Base-by-base conservation (phyloP, 1,139 yeast genomes). In the Yamadazyma membranifaciens region DNA sequence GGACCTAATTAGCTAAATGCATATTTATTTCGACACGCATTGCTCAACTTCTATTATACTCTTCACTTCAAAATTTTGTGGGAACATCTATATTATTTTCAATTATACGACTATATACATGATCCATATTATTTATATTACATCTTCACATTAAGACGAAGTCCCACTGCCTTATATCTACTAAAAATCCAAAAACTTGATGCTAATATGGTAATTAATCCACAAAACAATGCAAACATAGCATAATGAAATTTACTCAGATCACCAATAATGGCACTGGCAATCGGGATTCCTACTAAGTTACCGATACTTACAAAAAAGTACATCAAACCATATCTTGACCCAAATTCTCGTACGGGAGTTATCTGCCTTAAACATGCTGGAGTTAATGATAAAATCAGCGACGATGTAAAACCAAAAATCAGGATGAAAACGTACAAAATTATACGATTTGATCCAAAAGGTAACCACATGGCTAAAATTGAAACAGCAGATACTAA, bases 261-360 rank as follows among this genome's bases (percentile, higher is more conserved):
- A 32, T 60, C 49, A 9, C 65, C 67, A 32, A 71, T 69, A 20
- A 71, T 64, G n/a, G 67, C 63, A 22, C 73, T 70, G 4, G 69
- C 74, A n/a, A 67, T 49, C 3, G 75, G 75, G n/a, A 71, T 60
- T 12, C 73, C 75, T 37, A 70, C 55, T 34, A 70, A 55, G 41
- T 67, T 68, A 3, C 73, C 73, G 37, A 64, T 45, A 39, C 73
- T 67, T n/a, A 67, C 62, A 42, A 67, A 56, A 31, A 65, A 61
- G 51, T 67, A 65, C 51, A 67, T 58, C 12, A 68, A 47, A 1
- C 76, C 75, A 42, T 67, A 71, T 25, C 69, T 56, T 33, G 65
- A 62, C n/a, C 76, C 76, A 47, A 70, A 66, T 36, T 62, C 60
- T 31, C 44, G 37, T 1, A 50, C 54, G 2, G 54, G 67, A n/a